Evolutionary conservation across 495 filamentous ascomycete genomes (phyloP).

Genomic region (Evernia prunastri): DNA sequence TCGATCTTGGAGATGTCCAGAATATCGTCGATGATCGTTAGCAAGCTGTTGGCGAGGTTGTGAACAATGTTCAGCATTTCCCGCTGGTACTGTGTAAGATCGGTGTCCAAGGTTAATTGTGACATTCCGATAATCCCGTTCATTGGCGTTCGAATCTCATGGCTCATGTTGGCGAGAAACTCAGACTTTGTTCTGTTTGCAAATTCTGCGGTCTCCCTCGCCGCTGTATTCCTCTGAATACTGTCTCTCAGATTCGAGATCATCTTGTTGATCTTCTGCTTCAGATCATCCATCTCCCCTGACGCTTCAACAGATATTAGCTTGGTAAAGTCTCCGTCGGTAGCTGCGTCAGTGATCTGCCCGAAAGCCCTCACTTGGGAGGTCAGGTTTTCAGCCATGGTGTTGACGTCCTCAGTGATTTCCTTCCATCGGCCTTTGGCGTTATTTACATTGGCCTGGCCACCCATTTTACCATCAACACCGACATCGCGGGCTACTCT

Average conservation of each 20-base stretch:
- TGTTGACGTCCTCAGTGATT: constrained; percentile 97
- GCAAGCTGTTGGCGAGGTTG: constrained; percentile 89
- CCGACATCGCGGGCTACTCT: constrained; percentile 95
- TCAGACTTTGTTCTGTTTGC: constrained; percentile 99
- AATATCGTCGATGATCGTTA: constrained; percentile 99
- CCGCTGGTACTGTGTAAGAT: constrained; percentile 83
- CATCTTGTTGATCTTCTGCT: constrained; percentile 99
- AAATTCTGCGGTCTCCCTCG: constrained; percentile 91
- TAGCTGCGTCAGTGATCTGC: constrained; percentile 95
- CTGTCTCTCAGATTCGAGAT: constrained; percentile 90
- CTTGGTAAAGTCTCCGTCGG: constrained; percentile 93
- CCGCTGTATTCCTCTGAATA: constrained; percentile 96
- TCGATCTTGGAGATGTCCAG: constrained; percentile 99
- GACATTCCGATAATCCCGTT: constrained; percentile 87
- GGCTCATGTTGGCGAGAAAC: constrained; percentile 98
- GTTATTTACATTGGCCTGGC: constrained; percentile 90
- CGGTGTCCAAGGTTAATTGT: constrained; percentile 89
- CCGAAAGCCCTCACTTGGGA: constrained; percentile 97
- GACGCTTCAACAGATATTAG: constrained; percentile 97
- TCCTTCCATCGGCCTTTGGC: constrained; percentile 96
- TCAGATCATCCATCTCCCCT: constrained; percentile 98
- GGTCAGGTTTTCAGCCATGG: constrained; percentile 96
- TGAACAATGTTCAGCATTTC: constrained; percentile 99
- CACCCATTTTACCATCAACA: constrained; percentile 98
- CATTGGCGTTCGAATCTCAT: constrained; percentile 98